Evolutionary conservation across 805 yeast genomes (phyloP), one percentile per base, ranked within the genome.

Genomic region (Wickerhamiella cacticola): DNA sequence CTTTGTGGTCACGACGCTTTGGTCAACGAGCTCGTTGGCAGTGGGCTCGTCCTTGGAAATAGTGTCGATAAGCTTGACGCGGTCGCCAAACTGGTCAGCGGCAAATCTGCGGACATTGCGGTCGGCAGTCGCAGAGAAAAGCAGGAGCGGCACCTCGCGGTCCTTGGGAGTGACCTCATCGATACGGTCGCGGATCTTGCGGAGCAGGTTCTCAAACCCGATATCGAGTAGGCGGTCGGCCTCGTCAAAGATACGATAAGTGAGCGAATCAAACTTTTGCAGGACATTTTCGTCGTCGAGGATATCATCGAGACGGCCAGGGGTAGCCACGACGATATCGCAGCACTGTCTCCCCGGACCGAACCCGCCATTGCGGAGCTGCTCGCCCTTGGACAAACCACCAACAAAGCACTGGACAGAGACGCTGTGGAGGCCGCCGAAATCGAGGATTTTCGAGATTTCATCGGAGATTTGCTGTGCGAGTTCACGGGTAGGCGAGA

Each of bases 401-500:
- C 95, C 95, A 48, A 82, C 82, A 48, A 82, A 66, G 48, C 80
- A 68, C 35, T 68, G 71, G 36, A 78, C 68, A 24, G 63, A 60
- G 43, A 71, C 63, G 22, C 49, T 33, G 36, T 51, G 31, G 43
- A 64, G 50, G 16, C 64, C 64, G 19, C 67, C 67, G 26, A 48
- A 59, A n/a, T 59, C 54, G 48, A 68, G 63, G 34, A 67, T 68
- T 53, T 75, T 74, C 34, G 66, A 63, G 50, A 81, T 68, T 53
- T 86, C 88, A 45, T 72, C 72, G 55, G 78, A 75, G 52, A 82
- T 83, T 64, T 87, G 96, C 55, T 75, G 70, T 12, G 96, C 96
- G 56, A 87, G 72, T 66, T 88, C 96, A 68, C 96, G 76, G 5
- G 96, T 87, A 41, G 96, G 96, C 2, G 89, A 81, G 48, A 87